A percentile compares a stretch with the other conserved stretches of the same genome.
Conservation (phyloP, 106 monocot species). For the Acorus calamus region DNA sequence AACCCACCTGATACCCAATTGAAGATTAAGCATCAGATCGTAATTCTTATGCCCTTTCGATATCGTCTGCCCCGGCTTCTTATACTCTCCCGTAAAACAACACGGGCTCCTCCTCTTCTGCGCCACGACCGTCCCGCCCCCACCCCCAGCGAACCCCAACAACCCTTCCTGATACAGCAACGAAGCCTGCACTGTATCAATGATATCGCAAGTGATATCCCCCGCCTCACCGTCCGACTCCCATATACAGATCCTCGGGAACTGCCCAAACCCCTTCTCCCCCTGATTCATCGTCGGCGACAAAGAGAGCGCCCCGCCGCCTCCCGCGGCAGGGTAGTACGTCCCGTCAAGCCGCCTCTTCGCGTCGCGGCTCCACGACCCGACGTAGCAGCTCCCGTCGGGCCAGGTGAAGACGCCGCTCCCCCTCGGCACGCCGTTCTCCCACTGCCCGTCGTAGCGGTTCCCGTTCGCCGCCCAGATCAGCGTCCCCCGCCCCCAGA, state of each 20-base stretch:
- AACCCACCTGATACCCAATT: conserved; percentile 53
- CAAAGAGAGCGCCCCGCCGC: not conserved
- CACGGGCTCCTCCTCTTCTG: conserved; percentile 7
- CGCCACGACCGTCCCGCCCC: not conserved
- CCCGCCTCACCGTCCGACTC: conserved; percentile 52
- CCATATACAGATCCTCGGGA: conserved; percentile 53
- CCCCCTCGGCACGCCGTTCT: conserved; percentile 35
- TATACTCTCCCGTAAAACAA: conserved; percentile 20
- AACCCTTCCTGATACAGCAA: conserved; percentile 19
- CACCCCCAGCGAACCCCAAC: not conserved
- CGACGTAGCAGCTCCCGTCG: conserved; percentile 33
- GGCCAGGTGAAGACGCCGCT: conserved; percentile 37
- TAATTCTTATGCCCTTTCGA: conserved; percentile 68
- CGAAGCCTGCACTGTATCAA: conserved; percentile 39
- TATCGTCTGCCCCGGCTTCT: conserved; percentile 55
- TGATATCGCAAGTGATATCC: conserved; percentile 54
- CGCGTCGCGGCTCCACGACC: not conserved
- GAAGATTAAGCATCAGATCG: conserved; percentile 49
- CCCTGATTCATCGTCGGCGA: not conserved
- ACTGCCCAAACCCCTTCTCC: conserved; percentile 5
- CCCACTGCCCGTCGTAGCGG: conserved; percentile 53
- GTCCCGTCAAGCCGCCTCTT: conserved; percentile 9
- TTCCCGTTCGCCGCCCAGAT: conserved; percentile 39
- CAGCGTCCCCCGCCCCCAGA: conserved; percentile 28
- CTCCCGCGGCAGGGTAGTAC: conserved; percentile 8